Conservation (phyloP, 148 eudicot species). For the Cornus controversa region DNA sequence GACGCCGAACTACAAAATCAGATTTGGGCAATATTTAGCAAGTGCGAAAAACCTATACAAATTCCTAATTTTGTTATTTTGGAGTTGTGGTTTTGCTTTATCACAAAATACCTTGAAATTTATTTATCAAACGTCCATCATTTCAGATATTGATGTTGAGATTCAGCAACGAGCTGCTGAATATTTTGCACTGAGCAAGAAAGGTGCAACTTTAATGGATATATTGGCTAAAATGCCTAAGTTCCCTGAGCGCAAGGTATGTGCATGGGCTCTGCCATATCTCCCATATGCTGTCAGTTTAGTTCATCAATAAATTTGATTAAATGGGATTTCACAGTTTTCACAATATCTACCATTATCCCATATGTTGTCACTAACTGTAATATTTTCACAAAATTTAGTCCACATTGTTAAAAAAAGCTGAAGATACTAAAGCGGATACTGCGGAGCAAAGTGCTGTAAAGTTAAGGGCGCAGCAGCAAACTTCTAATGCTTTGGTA, state of each 20-base stretch:
- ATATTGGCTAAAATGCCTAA: constrained; percentile 99
- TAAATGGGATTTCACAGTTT: too few relatives aligned
- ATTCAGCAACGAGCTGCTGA: constrained; percentile 97
- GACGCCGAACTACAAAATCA: constrained; percentile 81
- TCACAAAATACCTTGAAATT: neutral
- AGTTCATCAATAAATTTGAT: neutral
- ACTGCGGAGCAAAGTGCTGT: constrained; percentile 98
- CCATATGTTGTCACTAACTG: constrained; percentile 4
- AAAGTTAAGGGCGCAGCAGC: constrained; percentile 84
- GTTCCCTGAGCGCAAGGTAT: constrained; percentile 95
- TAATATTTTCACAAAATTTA: constrained; percentile 21
- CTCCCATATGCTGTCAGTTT: neutral
- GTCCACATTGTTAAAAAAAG: constrained; percentile 91
- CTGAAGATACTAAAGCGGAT: constrained; percentile 93
- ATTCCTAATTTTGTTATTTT: neutral
- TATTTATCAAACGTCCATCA: constrained; percentile 13
- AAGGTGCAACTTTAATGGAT: constrained; percentile 88
- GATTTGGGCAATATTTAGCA: constrained; percentile 82
- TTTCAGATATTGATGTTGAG: constrained; percentile 93
- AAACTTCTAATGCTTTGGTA: constrained; percentile 78
- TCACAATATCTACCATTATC: too few relatives aligned
- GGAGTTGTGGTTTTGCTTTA: neutral
- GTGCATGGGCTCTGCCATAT: constrained; percentile 5
- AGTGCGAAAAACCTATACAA: constrained; percentile 44
- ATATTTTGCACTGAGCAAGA: constrained; percentile 77